Evolutionary conservation across 345 rosid species (phyloP).

Genomic region (Murraya paniculata): DNA sequence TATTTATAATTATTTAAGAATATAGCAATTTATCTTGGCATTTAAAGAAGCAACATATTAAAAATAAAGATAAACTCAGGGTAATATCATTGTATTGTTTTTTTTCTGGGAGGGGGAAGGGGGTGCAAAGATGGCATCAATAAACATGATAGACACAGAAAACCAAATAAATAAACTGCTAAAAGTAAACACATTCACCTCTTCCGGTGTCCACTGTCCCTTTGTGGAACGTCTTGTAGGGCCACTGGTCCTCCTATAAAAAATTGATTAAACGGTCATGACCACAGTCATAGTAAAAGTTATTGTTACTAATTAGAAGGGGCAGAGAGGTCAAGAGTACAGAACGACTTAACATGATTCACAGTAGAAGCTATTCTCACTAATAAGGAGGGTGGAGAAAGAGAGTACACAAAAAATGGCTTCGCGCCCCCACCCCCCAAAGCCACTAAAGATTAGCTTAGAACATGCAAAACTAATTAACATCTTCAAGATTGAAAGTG

Average conservation of each 20-base stretch:
- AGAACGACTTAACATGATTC: neutral
- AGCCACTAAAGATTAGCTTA: neutral
- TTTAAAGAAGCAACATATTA: neutral
- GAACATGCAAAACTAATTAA: neutral
- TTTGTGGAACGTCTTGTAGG: slow-evolving; percentile 96
- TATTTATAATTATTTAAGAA: too few relatives aligned
- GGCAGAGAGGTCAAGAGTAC: neutral
- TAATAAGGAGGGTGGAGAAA: neutral
- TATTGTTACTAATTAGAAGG: neutral
- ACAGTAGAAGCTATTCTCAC: neutral
- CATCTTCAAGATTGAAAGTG: neutral
- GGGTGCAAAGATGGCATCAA: neutral
- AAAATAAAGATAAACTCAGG: neutral
- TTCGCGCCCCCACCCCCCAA: too few relatives aligned
- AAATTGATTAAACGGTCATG: neutral
- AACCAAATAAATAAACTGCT: slow-evolving; percentile 9
- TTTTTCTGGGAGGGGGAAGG: neutral
- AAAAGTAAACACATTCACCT: slow-evolving; percentile 44
- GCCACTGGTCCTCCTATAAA: slow-evolving; percentile 88
- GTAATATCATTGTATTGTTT: neutral
- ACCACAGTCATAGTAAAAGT: neutral
- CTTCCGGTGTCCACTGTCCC: slow-evolving; percentile 99
- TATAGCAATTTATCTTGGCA: neutral
- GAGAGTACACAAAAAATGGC: neutral
- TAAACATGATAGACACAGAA: neutral